Conservation (phyloP, 805 yeast genomes). For the Candida coquimbonensis region DNA sequence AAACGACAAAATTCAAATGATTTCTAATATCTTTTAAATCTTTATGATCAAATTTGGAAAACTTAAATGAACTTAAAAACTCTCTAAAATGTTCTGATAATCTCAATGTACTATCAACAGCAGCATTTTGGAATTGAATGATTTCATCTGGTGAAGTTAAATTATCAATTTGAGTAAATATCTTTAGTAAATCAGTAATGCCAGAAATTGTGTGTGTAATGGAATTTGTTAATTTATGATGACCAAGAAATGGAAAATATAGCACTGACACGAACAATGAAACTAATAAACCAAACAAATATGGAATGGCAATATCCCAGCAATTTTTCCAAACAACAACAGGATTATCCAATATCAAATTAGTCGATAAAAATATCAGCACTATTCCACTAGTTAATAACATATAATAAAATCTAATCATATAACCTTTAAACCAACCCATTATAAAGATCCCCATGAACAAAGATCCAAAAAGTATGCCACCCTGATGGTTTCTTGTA, state of each 20-base stretch:
- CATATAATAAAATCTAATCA: constrained; percentile 33
- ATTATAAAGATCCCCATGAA: constrained; percentile 30
- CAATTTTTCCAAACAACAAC: constrained; percentile 26
- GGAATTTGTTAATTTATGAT: constrained; percentile 24
- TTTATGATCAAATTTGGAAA: constrained; percentile 27
- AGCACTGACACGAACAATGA: constrained; percentile 29
- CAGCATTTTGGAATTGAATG: constrained; percentile 20
- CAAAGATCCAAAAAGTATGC: constrained; percentile 36
- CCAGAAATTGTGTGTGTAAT: constrained; percentile 20
- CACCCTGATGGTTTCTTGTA: constrained; percentile 37
- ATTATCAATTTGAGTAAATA: constrained; percentile 4
- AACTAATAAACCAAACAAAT: constrained; percentile 34
- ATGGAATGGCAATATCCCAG: constrained; percentile 40
- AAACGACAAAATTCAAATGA: constrained; percentile 31
- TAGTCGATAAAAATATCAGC: constrained; percentile 26
- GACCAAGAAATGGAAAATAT: constrained; percentile 37
- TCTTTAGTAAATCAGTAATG: constrained; percentile 21
- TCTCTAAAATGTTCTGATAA: constrained; percentile 38
- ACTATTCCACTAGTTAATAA: constrained; percentile 30
- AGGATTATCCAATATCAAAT: constrained; percentile 22
- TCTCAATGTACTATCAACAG: constrained; percentile 26
- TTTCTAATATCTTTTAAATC: constrained; percentile 33
- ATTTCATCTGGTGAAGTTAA: constrained; percentile 15
- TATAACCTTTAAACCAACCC: constrained; percentile 36
- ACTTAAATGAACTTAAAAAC: constrained; percentile 32